Evolutionary conservation across 225 moss, liverwort and hornwort genomes (phyloP).

Genomic region (Marchantia paleacea): DNA sequence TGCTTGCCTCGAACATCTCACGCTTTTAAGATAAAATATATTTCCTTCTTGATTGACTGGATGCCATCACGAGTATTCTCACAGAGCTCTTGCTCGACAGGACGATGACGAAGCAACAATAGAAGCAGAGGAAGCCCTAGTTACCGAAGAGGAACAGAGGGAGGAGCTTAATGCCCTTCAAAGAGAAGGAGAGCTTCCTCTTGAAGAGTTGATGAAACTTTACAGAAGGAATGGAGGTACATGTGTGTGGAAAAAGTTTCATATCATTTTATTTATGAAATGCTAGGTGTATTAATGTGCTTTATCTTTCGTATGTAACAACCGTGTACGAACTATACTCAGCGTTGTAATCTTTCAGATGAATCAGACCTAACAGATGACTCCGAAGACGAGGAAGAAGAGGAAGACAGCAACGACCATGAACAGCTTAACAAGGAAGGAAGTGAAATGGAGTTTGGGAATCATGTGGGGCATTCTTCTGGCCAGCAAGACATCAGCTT

Average conservation of each 20-base stretch:
- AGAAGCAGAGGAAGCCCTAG: slow-evolving; percentile 80
- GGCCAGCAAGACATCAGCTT: not conserved
- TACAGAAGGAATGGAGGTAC: slow-evolving; percentile 63
- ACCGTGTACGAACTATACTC: not conserved
- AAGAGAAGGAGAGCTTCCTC: slow-evolving; percentile 74
- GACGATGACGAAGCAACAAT: slow-evolving; percentile 92
- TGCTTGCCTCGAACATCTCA: too few relatives aligned
- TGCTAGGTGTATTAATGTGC: too few relatives aligned
- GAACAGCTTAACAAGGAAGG: slow-evolving; percentile 26
- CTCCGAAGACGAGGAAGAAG: slow-evolving; percentile 36
- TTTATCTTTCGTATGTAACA: too few relatives aligned
- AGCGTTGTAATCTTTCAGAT: not conserved
- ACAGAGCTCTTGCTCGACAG: slow-evolving; percentile 33
- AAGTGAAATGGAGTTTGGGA: slow-evolving; percentile 1
- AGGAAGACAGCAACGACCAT: slow-evolving; percentile 31
- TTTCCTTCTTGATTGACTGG: too few relatives aligned
- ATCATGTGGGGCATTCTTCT: not conserved
- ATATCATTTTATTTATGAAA: not conserved
- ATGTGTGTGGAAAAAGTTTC: not conserved
- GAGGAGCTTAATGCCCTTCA: slow-evolving; percentile 75
- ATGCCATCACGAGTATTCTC: too few relatives aligned
- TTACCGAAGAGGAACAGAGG: slow-evolving; percentile 66
- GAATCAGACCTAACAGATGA: slow-evolving; percentile 39
- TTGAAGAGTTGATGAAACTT: slow-evolving; percentile 67
- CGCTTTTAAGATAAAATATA: too few relatives aligned